Conservation (phyloP, 179 eudicot genomes). For the Patellifolia procumbens region DNA sequence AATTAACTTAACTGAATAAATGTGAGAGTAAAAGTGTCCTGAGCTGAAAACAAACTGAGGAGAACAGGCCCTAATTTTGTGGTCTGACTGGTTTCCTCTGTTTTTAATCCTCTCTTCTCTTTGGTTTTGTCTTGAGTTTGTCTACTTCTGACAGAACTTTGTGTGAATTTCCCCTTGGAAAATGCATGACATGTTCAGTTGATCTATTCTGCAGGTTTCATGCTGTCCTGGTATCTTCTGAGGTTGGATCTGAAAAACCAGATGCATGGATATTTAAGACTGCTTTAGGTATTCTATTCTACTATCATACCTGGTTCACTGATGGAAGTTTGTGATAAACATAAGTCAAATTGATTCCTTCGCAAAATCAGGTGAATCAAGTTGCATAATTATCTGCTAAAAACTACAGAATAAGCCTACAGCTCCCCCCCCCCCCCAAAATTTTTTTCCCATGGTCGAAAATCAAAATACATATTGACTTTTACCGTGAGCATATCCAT, state of each 20-base stretch:
- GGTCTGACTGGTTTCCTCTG: background rate
- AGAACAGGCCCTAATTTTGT: too few species aligned
- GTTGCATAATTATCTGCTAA: background rate
- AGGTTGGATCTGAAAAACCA: slow-evolving; percentile 94
- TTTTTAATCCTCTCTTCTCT: background rate
- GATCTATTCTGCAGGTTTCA: slow-evolving; percentile 65
- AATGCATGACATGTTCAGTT: slow-evolving; percentile 1
- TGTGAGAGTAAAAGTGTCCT: too few species aligned
- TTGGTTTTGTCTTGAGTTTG: background rate
- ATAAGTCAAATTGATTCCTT: background rate
- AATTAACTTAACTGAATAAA: too few species aligned
- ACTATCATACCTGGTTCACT: background rate
- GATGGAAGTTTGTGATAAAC: background rate
- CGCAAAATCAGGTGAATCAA: background rate
- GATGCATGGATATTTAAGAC: slow-evolving; percentile 67
- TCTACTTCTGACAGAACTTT: slow-evolving; percentile 10
- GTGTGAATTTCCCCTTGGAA: background rate
- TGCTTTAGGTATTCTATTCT: slow-evolving; percentile 67
- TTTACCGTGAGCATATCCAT: too few species aligned
- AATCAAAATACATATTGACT: too few species aligned
- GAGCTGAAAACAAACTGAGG: too few species aligned
- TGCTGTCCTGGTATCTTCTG: slow-evolving; percentile 86
- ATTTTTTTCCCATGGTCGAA: too few species aligned
- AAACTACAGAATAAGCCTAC: background rate
- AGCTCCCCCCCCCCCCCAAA: background rate